Base-by-base conservation (phyloP, 1,284 basidiomycete species). In the Tilletia indica region DNA sequence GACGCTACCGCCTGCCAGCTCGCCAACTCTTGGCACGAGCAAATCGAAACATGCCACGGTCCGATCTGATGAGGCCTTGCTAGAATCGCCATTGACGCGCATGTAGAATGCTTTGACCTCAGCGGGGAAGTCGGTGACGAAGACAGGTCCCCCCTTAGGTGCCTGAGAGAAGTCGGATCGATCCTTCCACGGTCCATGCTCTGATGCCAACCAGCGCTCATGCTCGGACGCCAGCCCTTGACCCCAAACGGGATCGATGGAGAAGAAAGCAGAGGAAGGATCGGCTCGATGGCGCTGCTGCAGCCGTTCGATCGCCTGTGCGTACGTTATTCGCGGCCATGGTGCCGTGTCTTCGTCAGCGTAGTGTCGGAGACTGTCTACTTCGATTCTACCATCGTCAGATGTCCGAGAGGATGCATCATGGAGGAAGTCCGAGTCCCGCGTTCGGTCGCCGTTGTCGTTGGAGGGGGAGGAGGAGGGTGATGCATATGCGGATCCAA, bases 31-130 rank as follows among this genome's bases (percentile, higher is more conserved):
- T 0, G 96, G 97, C 12, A 98, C 89, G 68, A 99, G 88, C 31
- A 99, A 88, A 84, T 99, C 96, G 81, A 99, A 97, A 85, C 95
- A 97, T 11, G 91, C 93, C 3, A 93, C 93, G 0, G 93, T 95
- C n/a, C 80, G 83, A 45, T 39, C 31, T 19, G 70, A 51, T 31
- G 34, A 34, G 48, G 72, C 4, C 39, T 11, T 42, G 12, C 51
- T 45, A 2, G 6, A 51, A 25, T 70, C 67, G 8, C 36, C 36
- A 31, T 68, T 69, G 25, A 68, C 61, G 47, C 81, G 80, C 97
- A 98, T 98, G 86, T 99, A 99, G 86, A 98, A 99, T 8, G 97
- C 93, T 85, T 99, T 99, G 75, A 92, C 85, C 0, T 78, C 45
- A 0, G 87, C 85, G 0, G 96, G 96, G 83, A 98, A 99, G 83